A percentile compares a stretch with the other conserved stretches of the same genome.
phyloP scores from a whole-genome alignment of 768 basidiomycete species.

The Chalciporus pseudorubinellus region DNA sequence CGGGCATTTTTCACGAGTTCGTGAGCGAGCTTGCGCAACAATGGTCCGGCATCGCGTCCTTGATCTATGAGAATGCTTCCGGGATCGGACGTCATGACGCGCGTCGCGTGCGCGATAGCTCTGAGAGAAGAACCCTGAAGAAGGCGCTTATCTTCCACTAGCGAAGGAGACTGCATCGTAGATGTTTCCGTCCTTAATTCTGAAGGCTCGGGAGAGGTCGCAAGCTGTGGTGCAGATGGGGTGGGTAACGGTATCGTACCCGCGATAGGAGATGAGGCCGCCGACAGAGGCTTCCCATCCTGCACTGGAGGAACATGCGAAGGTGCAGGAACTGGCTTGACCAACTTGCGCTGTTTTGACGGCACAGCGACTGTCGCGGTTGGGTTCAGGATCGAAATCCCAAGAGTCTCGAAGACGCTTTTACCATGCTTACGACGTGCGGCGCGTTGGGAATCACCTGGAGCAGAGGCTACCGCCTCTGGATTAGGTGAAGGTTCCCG shows the following conservation, averaged over 20 bases:
- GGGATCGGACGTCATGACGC: conserved; percentile 83
- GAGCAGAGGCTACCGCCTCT: conserved; percentile 10
- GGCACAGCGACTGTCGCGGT: conserved; percentile 27
- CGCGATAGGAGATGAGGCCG: conserved; percentile 19
- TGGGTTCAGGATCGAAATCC: conserved; percentile 65
- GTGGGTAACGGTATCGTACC: conserved; percentile 15
- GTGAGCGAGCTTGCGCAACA: conserved; percentile 64
- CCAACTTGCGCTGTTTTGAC: conserved; percentile 20
- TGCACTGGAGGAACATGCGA: conserved; percentile 11
- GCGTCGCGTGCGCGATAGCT: conserved; percentile 78
- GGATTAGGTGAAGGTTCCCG: conserved; percentile 22
- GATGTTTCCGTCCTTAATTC: conserved; percentile 28
- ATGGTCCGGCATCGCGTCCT: conserved; percentile 57
- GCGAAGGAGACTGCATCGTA: conserved; percentile 26
- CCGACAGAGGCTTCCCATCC: conserved; percentile 11
- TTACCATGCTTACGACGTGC: conserved; percentile 46
- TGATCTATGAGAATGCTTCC: conserved; percentile 71
- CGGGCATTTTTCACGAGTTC: conserved; percentile 67
- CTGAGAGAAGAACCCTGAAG: conserved; percentile 66
- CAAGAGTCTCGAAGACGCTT: conserved; percentile 71
- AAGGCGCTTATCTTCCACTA: conserved; percentile 28
- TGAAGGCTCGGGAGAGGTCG: conserved; percentile 18
- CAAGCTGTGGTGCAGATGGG: conserved; percentile 29
- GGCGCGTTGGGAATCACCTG: conserved; percentile 13
- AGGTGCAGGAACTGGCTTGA: conserved; percentile 27